These are phyloP conservation scores for Magnaporthiopsis rhizophila DNA, from an alignment of 2,329 filamentous ascomycete species.

Conservation along the genomic window DNA sequence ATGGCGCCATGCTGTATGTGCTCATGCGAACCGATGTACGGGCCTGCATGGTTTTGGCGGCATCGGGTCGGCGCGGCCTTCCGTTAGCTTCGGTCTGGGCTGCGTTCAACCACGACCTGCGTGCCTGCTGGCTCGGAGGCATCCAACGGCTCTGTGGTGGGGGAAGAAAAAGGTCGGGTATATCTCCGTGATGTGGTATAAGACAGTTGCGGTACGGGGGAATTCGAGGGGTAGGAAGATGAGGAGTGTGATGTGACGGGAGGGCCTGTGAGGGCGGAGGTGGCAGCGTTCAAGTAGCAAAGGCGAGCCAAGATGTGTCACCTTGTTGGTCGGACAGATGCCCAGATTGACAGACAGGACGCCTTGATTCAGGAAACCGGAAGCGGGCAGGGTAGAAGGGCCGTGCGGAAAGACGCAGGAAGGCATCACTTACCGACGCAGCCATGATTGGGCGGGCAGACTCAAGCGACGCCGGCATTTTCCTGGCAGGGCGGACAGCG, in stretches of 20 bases:
- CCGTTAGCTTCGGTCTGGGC: neutral
- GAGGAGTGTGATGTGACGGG: neutral
- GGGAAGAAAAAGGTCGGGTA: conserved; percentile 2
- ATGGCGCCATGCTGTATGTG: conserved; percentile 52
- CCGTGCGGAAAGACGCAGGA: neutral
- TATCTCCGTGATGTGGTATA: neutral
- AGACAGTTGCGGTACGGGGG: neutral
- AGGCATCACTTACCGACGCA: conserved; percentile 44
- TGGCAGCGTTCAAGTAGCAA: neutral
- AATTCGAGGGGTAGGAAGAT: neutral
- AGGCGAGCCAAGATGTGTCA: neutral
- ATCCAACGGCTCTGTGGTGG: conserved; percentile 2
- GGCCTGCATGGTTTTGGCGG: conserved; percentile 25
- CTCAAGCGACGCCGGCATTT: conserved; percentile 51
- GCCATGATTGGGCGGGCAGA: conserved; percentile 56
- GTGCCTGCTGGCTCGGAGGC: no score
- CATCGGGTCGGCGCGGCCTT: conserved; percentile 10
- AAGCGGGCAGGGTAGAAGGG: neutral
- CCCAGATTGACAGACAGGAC: neutral
- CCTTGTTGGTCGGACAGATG: no score
- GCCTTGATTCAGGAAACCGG: neutral
- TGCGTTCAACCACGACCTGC: neutral
- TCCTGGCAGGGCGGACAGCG: neutral
- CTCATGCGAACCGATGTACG: conserved; percentile 50
- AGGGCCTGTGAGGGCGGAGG: neutral